Conservation (phyloP, 2,329 filamentous ascomycete species). For the Phyllosticta citribraziliensis region DNA sequence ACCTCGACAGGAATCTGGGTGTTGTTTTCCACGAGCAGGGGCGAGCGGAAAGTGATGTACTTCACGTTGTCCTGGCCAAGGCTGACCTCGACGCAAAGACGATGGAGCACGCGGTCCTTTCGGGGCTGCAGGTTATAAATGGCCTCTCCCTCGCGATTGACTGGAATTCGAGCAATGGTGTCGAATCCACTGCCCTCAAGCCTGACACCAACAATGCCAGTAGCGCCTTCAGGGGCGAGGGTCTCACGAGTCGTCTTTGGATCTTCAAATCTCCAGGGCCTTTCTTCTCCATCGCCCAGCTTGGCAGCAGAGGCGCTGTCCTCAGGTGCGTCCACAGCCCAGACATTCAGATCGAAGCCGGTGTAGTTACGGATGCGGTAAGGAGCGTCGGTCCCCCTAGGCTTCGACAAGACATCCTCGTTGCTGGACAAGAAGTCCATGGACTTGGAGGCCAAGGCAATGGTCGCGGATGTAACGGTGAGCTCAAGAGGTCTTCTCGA, state of each 20-base stretch:
- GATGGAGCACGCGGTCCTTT: constrained; percentile 74
- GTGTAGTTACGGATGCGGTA: constrained; percentile 94
- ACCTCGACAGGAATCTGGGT: constrained; percentile 94
- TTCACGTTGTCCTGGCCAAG: constrained; percentile 95
- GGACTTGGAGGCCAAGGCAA: constrained; percentile 86
- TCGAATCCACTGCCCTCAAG: constrained; percentile 94
- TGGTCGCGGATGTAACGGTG: constrained; percentile 85
- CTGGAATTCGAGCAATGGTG: constrained; percentile 71
- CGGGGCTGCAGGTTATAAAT: constrained; percentile 83
- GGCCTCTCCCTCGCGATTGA: constrained; percentile 90
- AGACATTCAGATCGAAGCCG: constrained; percentile 79
- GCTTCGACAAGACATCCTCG: constrained; percentile 87
- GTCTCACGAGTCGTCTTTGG: constrained; percentile 95
- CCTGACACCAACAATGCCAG: constrained; percentile 68
- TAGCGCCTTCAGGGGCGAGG: constrained; percentile 70
- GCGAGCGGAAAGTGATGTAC: constrained; percentile 90
- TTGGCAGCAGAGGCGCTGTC: constrained; percentile 63
- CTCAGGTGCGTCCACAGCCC: constrained; percentile 60
- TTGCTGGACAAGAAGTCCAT: constrained; percentile 80
- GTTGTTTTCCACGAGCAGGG: constrained; percentile 85
- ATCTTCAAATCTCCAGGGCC: constrained; percentile 93
- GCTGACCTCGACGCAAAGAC: constrained; percentile 82
- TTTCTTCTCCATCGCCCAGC: constrained; percentile 79
- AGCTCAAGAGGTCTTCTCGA: constrained; percentile 88
- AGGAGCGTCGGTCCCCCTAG: constrained; percentile 80